A percentile compares a stretch with the other conserved stretches of the same genome.
phyloP scores from a whole-genome alignment of 768 basidiomycete species.

The Suillus ampliporus region DNA sequence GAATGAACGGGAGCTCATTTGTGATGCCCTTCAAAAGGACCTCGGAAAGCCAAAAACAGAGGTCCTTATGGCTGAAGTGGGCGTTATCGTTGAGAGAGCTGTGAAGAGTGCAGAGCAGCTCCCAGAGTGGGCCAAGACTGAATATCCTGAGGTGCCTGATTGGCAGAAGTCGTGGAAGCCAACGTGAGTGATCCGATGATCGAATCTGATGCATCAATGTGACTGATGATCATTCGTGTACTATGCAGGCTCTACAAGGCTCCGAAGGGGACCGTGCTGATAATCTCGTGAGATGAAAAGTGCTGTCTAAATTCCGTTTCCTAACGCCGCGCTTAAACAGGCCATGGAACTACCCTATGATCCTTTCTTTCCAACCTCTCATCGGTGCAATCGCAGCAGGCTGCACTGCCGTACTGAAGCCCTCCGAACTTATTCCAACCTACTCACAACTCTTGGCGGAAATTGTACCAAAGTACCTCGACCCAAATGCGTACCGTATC shows the following conservation, averaged over 20 bases:
- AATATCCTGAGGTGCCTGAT: slow-evolving; percentile 40
- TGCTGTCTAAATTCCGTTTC: not conserved
- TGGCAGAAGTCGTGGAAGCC: slow-evolving; percentile 59
- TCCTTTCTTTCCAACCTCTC: slow-evolving; percentile 60
- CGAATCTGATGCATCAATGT: not conserved
- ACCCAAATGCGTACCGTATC: slow-evolving; percentile 54
- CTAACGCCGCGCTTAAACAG: slow-evolving; percentile 34
- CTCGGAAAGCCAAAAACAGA: slow-evolving; percentile 51
- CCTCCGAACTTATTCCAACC: slow-evolving; percentile 60
- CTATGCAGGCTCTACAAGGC: slow-evolving; percentile 47
- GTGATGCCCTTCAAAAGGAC: slow-evolving; percentile 50
- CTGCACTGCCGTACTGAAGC: slow-evolving; percentile 69
- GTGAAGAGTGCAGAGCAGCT: slow-evolving; percentile 53
- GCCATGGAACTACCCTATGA: slow-evolving; percentile 72
- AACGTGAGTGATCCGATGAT: slow-evolving; percentile 29
- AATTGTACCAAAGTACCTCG: slow-evolving; percentile 62
- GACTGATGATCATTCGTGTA: not conserved
- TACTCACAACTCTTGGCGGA: slow-evolving; percentile 55
- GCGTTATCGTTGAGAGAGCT: slow-evolving; percentile 46
- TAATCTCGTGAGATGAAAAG: slow-evolving; percentile 57
- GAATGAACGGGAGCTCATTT: slow-evolving; percentile 62
- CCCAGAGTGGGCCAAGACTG: slow-evolving; percentile 61
- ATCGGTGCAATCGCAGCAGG: slow-evolving; percentile 79
- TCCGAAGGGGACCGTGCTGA: slow-evolving; percentile 66
- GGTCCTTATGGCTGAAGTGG: slow-evolving; percentile 50